A percentile compares a stretch with the other conserved stretches of the same genome.
phyloP scores from a whole-genome alignment of 2,329 filamentous ascomycete species.

The Aspergillus sp. region DNA sequence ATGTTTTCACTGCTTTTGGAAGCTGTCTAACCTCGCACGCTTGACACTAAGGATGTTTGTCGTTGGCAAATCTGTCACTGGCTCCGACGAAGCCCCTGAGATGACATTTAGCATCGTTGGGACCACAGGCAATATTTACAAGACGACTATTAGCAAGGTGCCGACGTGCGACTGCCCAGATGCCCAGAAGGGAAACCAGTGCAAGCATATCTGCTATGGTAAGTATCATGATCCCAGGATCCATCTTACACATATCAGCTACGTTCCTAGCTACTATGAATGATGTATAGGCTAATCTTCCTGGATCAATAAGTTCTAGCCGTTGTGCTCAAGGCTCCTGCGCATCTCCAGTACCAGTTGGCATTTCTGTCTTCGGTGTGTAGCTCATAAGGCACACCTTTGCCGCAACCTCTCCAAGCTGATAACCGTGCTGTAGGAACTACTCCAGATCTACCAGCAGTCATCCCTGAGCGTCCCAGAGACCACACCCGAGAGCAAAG shows the following conservation, averaged over 20 bases:
- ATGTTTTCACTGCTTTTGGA: neutral
- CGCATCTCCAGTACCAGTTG: constrained; percentile 58
- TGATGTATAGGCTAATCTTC: constrained; percentile 9
- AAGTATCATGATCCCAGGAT: constrained; percentile 16
- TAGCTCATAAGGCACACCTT: neutral
- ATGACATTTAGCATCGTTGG: constrained; percentile 60
- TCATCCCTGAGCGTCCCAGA: constrained; percentile 52
- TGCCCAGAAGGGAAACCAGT: constrained; percentile 56
- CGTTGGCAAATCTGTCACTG: constrained; percentile 49
- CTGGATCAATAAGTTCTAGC: constrained; percentile 49
- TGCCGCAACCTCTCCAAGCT: neutral
- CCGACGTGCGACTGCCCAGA: constrained; percentile 59
- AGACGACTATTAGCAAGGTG: constrained; percentile 52
- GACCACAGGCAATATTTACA: constrained; percentile 63
- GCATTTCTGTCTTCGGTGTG: constrained; percentile 55
- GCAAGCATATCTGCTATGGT: constrained; percentile 64
- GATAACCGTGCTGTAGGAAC: constrained; percentile 42
- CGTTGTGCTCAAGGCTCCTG: constrained; percentile 57
- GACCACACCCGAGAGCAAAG: constrained; percentile 34
- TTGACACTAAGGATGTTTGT: constrained; percentile 52
- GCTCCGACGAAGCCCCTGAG: constrained; percentile 45
- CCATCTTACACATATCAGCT: neutral
- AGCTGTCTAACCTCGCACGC: constrained; percentile 2
- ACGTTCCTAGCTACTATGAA: neutral
- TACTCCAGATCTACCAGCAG: constrained; percentile 55